Evolutionary conservation across 345 rosid genomes (phyloP).

Genomic region (Cardiospermum halicacabum): DNA sequence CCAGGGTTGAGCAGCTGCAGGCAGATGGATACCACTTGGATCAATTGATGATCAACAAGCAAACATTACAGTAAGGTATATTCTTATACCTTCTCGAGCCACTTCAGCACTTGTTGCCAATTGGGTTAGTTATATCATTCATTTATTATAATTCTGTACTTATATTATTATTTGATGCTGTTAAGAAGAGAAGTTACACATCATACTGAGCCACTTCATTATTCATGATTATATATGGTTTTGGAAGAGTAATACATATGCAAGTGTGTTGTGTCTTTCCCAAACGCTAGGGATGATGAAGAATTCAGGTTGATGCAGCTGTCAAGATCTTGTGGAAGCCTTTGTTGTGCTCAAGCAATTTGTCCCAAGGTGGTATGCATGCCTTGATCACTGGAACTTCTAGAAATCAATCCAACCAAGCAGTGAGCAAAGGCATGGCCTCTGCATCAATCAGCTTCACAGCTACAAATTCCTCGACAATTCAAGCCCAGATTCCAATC

Average conservation of each 20-base stretch:
- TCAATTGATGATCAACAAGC: not conserved
- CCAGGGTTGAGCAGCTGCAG: not conserved
- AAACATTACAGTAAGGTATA: not conserved
- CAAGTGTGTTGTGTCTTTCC: not conserved
- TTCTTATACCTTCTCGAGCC: not conserved
- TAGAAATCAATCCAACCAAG: constrained; percentile 23
- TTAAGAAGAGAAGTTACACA: not conserved
- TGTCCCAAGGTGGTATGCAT: constrained; percentile 20
- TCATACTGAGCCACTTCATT: not conserved
- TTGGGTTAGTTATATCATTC: not conserved
- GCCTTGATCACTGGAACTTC: constrained; percentile 24
- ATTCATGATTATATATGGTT: not conserved
- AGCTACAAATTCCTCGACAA: constrained; percentile 20
- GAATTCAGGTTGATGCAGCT: constrained; percentile 7
- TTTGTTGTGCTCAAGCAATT: constrained; percentile 27
- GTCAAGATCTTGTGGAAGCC: constrained; percentile 13
- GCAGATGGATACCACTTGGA: not conserved
- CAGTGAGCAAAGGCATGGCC: constrained; percentile 20
- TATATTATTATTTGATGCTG: not conserved
- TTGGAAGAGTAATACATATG: not conserved
- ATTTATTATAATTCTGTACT: not conserved
- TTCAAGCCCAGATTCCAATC: constrained; percentile 25
- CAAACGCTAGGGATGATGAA: not conserved
- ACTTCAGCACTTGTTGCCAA: not conserved
- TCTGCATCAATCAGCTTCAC: constrained; percentile 25